Evolutionary conservation across 176 grass and related monocot genomes (phyloP).

Genomic region (Triticum turgidum): DNA sequence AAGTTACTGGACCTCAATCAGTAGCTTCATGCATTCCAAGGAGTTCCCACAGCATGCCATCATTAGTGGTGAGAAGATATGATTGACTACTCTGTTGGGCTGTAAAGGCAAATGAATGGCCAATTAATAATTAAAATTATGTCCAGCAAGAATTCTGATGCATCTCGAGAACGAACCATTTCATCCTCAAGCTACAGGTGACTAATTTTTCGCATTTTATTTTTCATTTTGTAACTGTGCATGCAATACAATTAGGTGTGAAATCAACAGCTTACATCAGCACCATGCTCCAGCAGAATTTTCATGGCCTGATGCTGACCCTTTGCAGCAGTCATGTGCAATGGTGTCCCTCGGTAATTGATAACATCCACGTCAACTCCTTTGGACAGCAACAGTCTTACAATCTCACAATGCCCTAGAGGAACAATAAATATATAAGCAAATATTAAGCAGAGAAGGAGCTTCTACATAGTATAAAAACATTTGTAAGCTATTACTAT

Average conservation of each 20-base stretch:
- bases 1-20: slow-evolving; percentile 27
- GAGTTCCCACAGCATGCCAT: slow-evolving; percentile 30
- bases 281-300: slow-evolving; percentile 47
- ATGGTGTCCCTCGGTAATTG: slow-evolving; percentile 33
- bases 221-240: neutral
- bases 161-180: neutral
- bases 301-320: slow-evolving; percentile 11
- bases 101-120: slow-evolving; percentile 9
- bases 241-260: neutral
- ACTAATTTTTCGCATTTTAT: neutral
- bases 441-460: neutral
- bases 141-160: neutral
- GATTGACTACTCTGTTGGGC: slow-evolving; percentile 34
- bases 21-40: slow-evolving; percentile 34
- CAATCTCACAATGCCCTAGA: slow-evolving; percentile 14
- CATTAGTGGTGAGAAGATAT: slow-evolving; percentile 38
- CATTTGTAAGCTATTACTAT: neutral
- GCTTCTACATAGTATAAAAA: neutral
- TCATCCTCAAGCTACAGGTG: neutral
- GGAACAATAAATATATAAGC: neutral
- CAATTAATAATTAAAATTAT: neutral
- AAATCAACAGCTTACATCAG: slow-evolving; percentile 43
- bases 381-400: slow-evolving; percentile 43
- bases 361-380: slow-evolving; percentile 30
- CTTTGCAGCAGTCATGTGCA: slow-evolving; percentile 33